Conservation (phyloP, 805 yeast species). For the Metschnikowia lochheadii region DNA sequence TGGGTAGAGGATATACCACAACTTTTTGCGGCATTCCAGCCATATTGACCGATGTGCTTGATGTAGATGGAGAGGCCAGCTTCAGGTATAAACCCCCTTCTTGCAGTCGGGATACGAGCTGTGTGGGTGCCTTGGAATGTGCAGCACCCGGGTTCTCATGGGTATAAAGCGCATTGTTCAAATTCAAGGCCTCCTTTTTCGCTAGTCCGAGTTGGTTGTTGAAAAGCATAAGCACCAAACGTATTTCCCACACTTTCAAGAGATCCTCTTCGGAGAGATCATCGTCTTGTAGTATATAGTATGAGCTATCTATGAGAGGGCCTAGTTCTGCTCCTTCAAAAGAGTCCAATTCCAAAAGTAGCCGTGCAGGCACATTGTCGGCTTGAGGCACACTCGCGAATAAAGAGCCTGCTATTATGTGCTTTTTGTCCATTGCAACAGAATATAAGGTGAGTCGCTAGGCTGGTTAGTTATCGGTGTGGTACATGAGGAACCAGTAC, state of each 20-base stretch:
- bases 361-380: not conserved
- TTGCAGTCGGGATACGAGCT: not conserved
- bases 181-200: constrained; percentile 33
- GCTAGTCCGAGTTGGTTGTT: constrained; percentile 28
- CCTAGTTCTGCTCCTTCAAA: constrained; percentile 6
- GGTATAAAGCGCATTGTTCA: constrained; percentile 34
- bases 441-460: not conserved
- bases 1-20: constrained; percentile 33
- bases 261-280: constrained; percentile 12
- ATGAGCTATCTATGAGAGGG: constrained; percentile 12
- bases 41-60: not conserved
- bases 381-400: constrained; percentile 3
- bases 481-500: too few species aligned
- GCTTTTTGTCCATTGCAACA: not conserved
- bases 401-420: constrained; percentile 1
- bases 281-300: constrained; percentile 7
- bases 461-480: too few species aligned
- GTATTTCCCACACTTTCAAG: constrained; percentile 31
- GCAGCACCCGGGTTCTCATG: constrained; percentile 23
- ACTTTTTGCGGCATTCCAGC: not conserved
- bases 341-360: constrained; percentile 5
- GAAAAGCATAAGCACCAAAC: constrained; percentile 31
- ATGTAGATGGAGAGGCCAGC: not conserved
- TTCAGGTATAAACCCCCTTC: not conserved
- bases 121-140: not conserved